These are phyloP conservation scores for Aspergillus brunneoviolaceus DNA, from an alignment of 2,329 filamentous ascomycete species.

Conservation along the genomic window DNA sequence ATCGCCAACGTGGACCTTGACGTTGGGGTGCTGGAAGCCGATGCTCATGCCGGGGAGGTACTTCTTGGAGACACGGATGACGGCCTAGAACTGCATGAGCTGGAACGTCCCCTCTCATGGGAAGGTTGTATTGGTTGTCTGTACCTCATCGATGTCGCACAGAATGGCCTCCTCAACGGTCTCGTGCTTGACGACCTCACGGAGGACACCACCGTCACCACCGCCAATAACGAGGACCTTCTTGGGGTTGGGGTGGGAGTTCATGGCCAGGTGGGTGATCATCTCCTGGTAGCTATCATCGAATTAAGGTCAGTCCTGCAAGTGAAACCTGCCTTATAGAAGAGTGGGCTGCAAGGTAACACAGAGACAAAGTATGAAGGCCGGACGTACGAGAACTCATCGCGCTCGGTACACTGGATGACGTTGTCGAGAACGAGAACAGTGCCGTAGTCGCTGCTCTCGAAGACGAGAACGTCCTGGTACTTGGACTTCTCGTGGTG, in stretches of 20 bases:
- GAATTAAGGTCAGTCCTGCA: not conserved
- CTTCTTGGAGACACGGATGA: constrained; percentile 97
- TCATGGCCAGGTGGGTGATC: constrained; percentile 98
- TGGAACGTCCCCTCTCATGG: not conserved
- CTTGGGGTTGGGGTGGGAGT: constrained; percentile 97
- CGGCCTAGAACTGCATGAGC: constrained; percentile 57
- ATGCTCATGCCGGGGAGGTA: constrained; percentile 92
- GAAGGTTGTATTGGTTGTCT: constrained; percentile 6
- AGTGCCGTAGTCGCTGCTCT: constrained; percentile 94
- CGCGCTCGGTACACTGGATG: constrained; percentile 96
- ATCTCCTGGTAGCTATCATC: constrained; percentile 84
- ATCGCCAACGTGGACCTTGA: constrained; percentile 89
- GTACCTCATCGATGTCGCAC: constrained; percentile 95
- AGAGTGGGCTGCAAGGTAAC: not conserved
- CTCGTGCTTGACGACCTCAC: constrained; percentile 99
- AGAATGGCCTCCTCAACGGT: constrained; percentile 93
- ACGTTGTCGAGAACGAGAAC: constrained; percentile 98
- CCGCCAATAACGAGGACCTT: constrained; percentile 98
- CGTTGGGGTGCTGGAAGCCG: constrained; percentile 90
- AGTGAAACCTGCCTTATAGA: not conserved
- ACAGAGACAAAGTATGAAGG: not conserved
- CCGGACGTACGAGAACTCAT: constrained; percentile 79
- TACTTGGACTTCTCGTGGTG: constrained; percentile 99
- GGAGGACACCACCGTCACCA: constrained; percentile 94
- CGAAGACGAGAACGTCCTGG: constrained; percentile 98